Evolutionary conservation across 495 filamentous ascomycete species (phyloP), one percentile per base, ranked within the genome.

Genomic region (Lophiostoma macrostomum): DNA sequence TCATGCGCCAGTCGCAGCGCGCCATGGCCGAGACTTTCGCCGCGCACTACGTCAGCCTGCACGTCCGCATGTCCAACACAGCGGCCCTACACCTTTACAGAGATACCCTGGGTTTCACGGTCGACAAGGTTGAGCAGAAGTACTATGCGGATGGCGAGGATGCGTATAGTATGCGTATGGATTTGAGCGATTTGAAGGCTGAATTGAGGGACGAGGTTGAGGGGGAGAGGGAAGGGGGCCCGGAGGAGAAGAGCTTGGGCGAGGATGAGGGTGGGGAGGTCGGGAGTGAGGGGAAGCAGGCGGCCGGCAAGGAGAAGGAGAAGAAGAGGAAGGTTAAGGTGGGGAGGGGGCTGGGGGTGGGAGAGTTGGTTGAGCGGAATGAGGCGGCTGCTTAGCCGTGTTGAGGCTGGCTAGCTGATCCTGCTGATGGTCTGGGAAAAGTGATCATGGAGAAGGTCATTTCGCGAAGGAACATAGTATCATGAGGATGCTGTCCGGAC

Each of bases 131-230:
- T 12, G 93, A 97, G 74, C 64, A 76, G 57, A 95, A 93, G 71
- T 98, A 98, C 81, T 98, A 98, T 67, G 93, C 93, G 32, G 93
- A 97, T 71, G 91, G 90, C 40, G 93, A 98, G 73, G 91, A 98
- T 76, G 93, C 93, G 29, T 95, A 84, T 65, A 84, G 82, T 60
- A 98, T 98, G 93, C 83, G 82, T 61, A 84, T 91, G 69, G 87
- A 96, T 63, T 75, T 98, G 35, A 72, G 75, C 24, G 74, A 77
- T 5, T 27, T 47, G 29, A 39, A 42, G 31, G 39, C n/a, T 60
- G 61, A 64, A 61, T 65, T 70, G 69, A 45, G 65, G 61, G 75
- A 74, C 16, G 66, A 74, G 48, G 70, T 61, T 0, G 68, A 69
- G 18, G 76, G 80, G 51, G 63, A 69, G 28, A 67, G 68, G n/a